Evolutionary conservation across 2,329 filamentous ascomycete species (phyloP).

Genomic region (Clonostachys solani): DNA sequence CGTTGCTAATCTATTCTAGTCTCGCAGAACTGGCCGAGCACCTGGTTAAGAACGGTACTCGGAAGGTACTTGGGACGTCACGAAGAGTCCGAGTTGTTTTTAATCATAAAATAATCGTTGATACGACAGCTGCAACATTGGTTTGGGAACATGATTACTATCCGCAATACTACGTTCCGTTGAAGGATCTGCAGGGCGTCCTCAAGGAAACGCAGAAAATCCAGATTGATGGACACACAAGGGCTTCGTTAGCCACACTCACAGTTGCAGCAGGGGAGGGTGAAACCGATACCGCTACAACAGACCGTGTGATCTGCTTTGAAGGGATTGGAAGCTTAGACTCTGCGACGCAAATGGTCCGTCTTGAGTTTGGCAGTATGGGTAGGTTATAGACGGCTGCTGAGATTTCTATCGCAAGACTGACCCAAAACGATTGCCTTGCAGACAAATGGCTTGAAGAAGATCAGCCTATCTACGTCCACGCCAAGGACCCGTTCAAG

Average conservation of each 20-base stretch:
- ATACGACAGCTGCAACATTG: conserved; percentile 27
- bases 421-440: not conserved
- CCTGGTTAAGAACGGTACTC: conserved; percentile 13
- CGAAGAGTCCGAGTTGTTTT: conserved; percentile 26
- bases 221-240: conserved; percentile 11
- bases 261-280: conserved; percentile 16
- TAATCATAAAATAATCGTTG: conserved; percentile 24
- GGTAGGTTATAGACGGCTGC: conserved; percentile 10
- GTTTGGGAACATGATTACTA: conserved; percentile 44
- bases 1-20: conserved; percentile 7
- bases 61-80: conserved; percentile 9
- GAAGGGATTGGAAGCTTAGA: conserved; percentile 26
- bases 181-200: conserved; percentile 15
- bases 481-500: conserved; percentile 66
- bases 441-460: conserved; percentile 46
- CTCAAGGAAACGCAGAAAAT: conserved; percentile 17
- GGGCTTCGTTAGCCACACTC: conserved; percentile 22
- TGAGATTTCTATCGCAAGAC: not conserved
- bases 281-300: conserved; percentile 12
- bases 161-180: conserved; percentile 38
- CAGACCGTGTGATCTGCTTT: conserved; percentile 31
- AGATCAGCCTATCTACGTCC: conserved; percentile 52
- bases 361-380: conserved; percentile 27
- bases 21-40: conserved; percentile 17
- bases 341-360: conserved; percentile 20